Base-by-base conservation (phyloP, 352 stramenopile species). In the Phytophthora lateralis region DNA sequence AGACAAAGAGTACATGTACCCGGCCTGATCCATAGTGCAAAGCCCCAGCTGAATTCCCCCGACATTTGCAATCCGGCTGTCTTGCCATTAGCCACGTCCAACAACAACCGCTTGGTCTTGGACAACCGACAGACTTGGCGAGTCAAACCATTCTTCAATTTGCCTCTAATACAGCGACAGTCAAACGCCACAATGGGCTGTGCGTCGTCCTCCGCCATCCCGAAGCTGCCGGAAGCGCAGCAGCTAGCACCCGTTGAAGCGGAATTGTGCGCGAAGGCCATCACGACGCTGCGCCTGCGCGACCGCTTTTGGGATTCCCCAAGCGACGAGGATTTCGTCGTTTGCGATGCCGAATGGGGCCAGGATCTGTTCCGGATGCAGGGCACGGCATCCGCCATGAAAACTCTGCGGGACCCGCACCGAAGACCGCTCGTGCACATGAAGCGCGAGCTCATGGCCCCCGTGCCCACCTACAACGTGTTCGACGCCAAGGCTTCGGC, bases 401-500 rank as follows among this genome's bases (percentile, higher is more conserved):
- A 80, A 43, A 78, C 72, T 7, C 43, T 80, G 24, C 61, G 64
- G 2, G 65, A 69, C 20, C 50, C 51, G 2, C 51, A 63, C 30
- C 54, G 69, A 11, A 51, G 51, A 37, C 68, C 72, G 27, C 52
- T 80, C 17, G 72, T 71, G 42, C 72, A 80, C 56, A 72, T 80
- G 44, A 75, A 75, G 49, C 72, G 69, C 46, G 68, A 77, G 29
- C 55, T 73, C 20, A 69, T 75, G 55, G 60, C 58, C 35, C 59
- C 61, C 20, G 61, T 66, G n/a, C 68, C 72, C 26, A 77, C 68
- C 1, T 78, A 73, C 48, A 80, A 76, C 56, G 69, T 76, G 0
- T 78, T 66, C 35, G 53, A 69, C 35, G 72, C 68, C 35, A 73
- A 72, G 27, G 29, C 50, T 9, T 69, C 65, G 18, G 64, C 65